Evolutionary conservation across 306 rosid species (phyloP), one percentile per base, ranked within the genome.

Genomic region (Fragaria vesca): DNA sequence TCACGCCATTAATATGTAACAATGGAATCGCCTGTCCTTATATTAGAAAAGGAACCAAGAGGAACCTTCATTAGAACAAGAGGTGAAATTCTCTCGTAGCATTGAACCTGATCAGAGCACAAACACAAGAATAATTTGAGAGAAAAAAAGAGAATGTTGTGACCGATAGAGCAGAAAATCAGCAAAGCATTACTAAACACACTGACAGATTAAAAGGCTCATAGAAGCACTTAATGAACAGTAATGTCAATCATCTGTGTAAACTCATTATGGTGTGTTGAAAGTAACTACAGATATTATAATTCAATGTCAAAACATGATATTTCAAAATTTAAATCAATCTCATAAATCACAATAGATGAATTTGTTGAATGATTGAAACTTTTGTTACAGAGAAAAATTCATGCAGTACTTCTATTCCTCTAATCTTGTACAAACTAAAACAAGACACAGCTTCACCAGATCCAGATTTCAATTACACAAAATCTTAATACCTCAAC

Each of bases 41-140:
- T 82, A 48, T 95, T 83, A 73, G 90, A 87, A 80, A 86, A 89
- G 50, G 97, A 84, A 75, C 89, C 92, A 70, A 95, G 95, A 79
- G 98, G 96, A 85, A 65, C 80, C 78, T 86, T 66, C 82, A 82
- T 61, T 26, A 97, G 93, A 87, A 91, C 88, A 81, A 95, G 87
- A 77, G 98, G 97, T 78, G 88, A 95, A 82, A 92, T 85, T 80
- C 98, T 92, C 83, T 92, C 91, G 72, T 90, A 91, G 79, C 43
- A 86, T 57, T 89, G 85, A 86, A 89, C 87, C 98, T 95, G 81
- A 80, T 73, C 78, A 75, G 68, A 52, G 34, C 55, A 81, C 24
- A 76, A 74, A 50, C 68, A 62, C 15, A 36, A 40, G 40, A 61
- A 79, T 5, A 43, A 71, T 40, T 55, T 47, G 54, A 66, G 69